Base-by-base conservation (phyloP, 176 grass and related monocot species). In the Phyllostachys edulis region DNA sequence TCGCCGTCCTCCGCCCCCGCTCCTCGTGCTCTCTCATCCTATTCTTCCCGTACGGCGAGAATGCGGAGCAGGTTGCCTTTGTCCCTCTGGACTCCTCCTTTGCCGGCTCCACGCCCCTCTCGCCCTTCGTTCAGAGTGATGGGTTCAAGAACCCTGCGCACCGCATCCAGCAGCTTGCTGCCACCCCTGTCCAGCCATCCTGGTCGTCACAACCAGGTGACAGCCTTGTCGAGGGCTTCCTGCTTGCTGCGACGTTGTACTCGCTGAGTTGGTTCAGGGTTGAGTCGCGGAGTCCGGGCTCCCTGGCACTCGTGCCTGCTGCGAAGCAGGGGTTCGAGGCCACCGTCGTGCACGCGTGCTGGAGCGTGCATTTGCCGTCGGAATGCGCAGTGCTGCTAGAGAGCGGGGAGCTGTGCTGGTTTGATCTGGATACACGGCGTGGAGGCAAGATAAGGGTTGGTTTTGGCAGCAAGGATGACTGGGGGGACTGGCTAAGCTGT, bases 231-330 rank as follows among this genome's bases (percentile, higher is more conserved):
- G 83, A 95, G 70, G 91, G 93, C 5, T 92, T 92, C 84, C 76
- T 95, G 74, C 84, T 95, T 59, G 89, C 96, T 8, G 85, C 88
- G 51, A 95, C 87, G 5, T 71, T 93, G 70, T 95, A 95, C 45
- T 88, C 93, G 3, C 69, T 94, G 54, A 98, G 87, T 78, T 95
- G 89, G 91, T 98, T 98, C 86, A 89, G 80, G 64, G 61, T 95
- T 23, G 85, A 90, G 82, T 89, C 77, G 10, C 64, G 60, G 38
- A 4, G 38, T 49, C 70, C 57, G 14, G 82, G 60, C 38, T 78
- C 67, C 69, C 81, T 44, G 4, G 69, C 62, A 1, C 71, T 95
- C 26, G 64, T 90, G 10, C 87, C 83, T 0, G 21, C 65, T 59
- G 91, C 91, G 9, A 93, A 89, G 45, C 89, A 95, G 29, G 89